Evolutionary conservation across 2,329 filamentous ascomycete genomes (phyloP), one percentile per base, ranked within the genome.

Genomic region (Metarhizium humberi): DNA sequence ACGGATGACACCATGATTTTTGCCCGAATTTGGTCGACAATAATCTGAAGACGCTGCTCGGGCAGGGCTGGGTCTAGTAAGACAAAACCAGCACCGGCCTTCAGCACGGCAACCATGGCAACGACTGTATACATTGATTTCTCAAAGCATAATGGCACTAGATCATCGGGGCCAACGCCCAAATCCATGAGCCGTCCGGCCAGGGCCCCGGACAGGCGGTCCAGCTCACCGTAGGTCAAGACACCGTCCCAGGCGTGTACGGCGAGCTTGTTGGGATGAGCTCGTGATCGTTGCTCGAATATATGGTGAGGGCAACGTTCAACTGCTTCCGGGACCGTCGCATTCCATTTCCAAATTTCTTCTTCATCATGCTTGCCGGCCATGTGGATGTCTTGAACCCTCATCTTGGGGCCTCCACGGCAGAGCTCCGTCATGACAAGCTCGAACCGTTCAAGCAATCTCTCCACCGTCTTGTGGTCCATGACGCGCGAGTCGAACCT

Each of bases 61-160:
- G 59, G 57, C 45, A 58, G 53, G 4, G 32, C 38, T 6, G 58
- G 55, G 14, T 58, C 60, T 4, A 64, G 47, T 8, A 54, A 53
- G 13, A 59, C 56, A 13, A 58, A 60, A 16, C 48, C 57, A 4
- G 50, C 57, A 6, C 61, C 60, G 3, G 61, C 57, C 40, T 60
- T 58, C 25, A 61, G 46, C 3, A 64, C 53, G 3, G 56, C 61
- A 2, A 63, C 43, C 50, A 57, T 59, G 3, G 59, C 47, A 14
- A 64, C 58, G 11, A 59, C 43, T 3, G 55, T 56, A 59, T 59
- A 64, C 34, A 59, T 59, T 2, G 68, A 70, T 57, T 71, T 71
- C 43, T 58, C 57, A 25, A 58, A 55, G 13, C 38, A 40, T n/a
- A 40, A 7, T 11, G 38, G 38, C 5, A 40, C 38, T 1, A 40